Evolutionary conservation across 2,329 filamentous ascomycete genomes (phyloP).

Genomic region (Talaromyces sp.): DNA sequence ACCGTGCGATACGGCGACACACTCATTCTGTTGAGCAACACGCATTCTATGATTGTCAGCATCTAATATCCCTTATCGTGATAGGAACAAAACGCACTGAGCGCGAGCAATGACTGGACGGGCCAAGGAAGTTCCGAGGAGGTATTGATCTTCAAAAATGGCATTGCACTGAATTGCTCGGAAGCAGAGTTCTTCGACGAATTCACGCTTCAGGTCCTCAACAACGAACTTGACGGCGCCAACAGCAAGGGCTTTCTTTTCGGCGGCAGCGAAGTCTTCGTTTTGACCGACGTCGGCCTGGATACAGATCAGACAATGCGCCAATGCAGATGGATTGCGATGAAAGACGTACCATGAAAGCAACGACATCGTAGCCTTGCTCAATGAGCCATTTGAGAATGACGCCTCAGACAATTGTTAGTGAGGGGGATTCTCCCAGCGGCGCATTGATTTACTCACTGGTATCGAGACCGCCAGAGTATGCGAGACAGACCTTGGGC

Average conservation of each 20-base stretch:
- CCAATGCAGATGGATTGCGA: not conserved
- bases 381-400: constrained; percentile 44
- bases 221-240: constrained; percentile 62
- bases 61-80: not conserved
- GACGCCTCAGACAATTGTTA: not conserved
- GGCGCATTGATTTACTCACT: constrained; percentile 26
- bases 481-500: constrained; percentile 19
- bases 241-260: constrained; percentile 65
- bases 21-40: constrained; percentile 41
- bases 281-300: constrained; percentile 58
- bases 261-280: constrained; percentile 68
- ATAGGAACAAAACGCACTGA: constrained; percentile 21
- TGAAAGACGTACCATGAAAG: constrained; percentile 40
- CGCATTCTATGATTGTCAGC: constrained; percentile 19
- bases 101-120: constrained; percentile 46
- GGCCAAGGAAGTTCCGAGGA: constrained; percentile 36
- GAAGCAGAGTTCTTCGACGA: constrained; percentile 76
- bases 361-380: constrained; percentile 56
- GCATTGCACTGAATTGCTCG: constrained; percentile 66
- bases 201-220: constrained; percentile 64
- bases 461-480: constrained; percentile 40
- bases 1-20: constrained; percentile 41
- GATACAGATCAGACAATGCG: constrained; percentile 11
- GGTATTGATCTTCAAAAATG: constrained; percentile 58
- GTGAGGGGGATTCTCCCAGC: constrained; percentile 16